Conservation (phyloP, 345 rosid species). For the Lepidium sativum region DNA sequence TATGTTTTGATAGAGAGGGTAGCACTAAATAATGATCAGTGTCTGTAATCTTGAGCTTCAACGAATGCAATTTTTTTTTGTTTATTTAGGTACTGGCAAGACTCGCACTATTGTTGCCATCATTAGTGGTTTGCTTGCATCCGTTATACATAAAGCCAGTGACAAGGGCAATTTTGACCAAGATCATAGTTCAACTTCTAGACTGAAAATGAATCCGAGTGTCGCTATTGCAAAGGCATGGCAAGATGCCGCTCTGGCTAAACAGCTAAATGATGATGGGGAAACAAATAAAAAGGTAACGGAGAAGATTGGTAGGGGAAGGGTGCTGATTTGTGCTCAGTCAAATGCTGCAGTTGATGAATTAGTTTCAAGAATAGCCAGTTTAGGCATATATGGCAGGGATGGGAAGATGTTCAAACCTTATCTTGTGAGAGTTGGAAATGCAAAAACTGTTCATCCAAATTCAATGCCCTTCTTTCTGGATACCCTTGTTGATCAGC, state of each 20-base stretch:
- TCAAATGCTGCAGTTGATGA: conserved; percentile 99
- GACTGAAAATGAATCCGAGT: conserved; percentile 51
- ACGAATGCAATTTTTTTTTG: background rate
- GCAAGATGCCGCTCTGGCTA: conserved; percentile 97
- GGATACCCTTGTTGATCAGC: conserved; percentile 89
- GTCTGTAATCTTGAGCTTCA: background rate
- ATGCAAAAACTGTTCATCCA: conserved; percentile 79
- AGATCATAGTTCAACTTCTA: conserved; percentile 34
- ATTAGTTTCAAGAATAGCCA: conserved; percentile 73
- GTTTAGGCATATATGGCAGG: conserved; percentile 70
- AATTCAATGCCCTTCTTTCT: conserved; percentile 77
- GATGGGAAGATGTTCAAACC: conserved; percentile 90
- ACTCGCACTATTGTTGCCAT: conserved; percentile 92
- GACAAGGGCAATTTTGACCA: conserved; percentile 34
- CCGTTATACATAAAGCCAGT: conserved; percentile 28
- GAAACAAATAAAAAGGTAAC: conserved; percentile 35
- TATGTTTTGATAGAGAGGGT: background rate
- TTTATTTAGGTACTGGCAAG: conserved; percentile 79
- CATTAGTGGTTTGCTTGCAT: conserved; percentile 80
- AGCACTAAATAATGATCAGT: background rate
- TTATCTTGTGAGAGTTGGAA: conserved; percentile 94
- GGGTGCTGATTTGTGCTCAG: conserved; percentile 91
- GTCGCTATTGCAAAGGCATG: conserved; percentile 80
- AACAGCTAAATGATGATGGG: conserved; percentile 51
- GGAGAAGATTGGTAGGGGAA: conserved; percentile 51